Base-by-base conservation (phyloP, 2,329 filamentous ascomycete species). In the Penicillium frequentans region DNA sequence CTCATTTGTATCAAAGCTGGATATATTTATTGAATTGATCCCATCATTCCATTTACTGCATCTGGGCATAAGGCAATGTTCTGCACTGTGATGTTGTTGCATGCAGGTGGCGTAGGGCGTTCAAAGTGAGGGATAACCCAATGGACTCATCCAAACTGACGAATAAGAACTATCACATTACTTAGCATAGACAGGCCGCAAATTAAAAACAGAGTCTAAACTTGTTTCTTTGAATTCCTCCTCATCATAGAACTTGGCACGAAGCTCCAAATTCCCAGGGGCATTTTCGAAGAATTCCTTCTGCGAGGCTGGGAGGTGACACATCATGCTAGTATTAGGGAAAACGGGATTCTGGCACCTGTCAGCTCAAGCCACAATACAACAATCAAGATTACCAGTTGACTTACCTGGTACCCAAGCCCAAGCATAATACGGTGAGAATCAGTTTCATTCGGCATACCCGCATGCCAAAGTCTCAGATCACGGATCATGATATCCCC, bases 391-490 rank as follows among this genome's bases (percentile, higher is more conserved):
- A 29, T 11, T 6, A 37, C 11, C 11, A 31, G 1, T 16, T 11
- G 10, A 37, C 33, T 19, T 21, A 50, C 48, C 48, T 50, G 48
- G 27, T 50, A 50, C 8, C 48, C 48, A n/a, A 50, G 35, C 0
- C 48, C 48, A 29, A 86, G 69, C 84, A 86, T 86, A 19, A 86
- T 77, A 26, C 84, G 71, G 16, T 81, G 77, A 7, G 79, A 71
- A 5, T 77, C 68, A 1, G 79, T 81, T 43, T 70, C 64, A 62
- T 88, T 87, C 1, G 84, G 84, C 81, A 86, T 85, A 0, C 85
- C 85, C 0, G 83, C 84, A 67, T 88, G 85, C 85, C 85, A 88
- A 5, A 86, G 77, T 24, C 85, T 73, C 52, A 88, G 68, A 66
- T 88, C 85, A 2, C 86, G 77, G 29, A 88, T 66, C 35, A 87